Conservation (phyloP, 2,329 filamentous ascomycete species). For the Cadophora sp. region DNA sequence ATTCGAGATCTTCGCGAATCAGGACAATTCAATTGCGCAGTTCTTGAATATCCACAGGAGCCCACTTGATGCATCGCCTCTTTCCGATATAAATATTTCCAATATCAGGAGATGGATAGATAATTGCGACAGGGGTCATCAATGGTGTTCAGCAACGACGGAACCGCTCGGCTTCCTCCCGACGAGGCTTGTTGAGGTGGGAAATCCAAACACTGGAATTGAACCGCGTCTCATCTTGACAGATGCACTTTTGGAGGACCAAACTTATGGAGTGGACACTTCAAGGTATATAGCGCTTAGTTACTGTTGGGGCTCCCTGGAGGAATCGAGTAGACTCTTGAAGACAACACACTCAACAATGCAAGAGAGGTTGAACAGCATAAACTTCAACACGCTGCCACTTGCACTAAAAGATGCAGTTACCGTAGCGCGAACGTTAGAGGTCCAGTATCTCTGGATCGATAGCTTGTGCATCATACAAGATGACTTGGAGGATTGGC, state of each 20-base stretch:
- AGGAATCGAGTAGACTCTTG: conserved; percentile 20
- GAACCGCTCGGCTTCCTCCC: neutral
- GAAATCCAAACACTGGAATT: neutral
- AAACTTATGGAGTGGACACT: neutral
- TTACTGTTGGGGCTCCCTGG: conserved; percentile 27
- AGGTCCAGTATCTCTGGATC: conserved; percentile 44
- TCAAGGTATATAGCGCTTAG: conserved; percentile 9
- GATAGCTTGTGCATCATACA: conserved; percentile 46
- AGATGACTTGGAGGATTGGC: conserved; percentile 42
- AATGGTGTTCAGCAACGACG: neutral
- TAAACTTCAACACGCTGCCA: conserved; percentile 24
- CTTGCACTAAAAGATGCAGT: conserved; percentile 13
- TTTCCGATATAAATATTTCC: neutral
- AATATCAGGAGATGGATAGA: neutral
- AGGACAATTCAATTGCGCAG: neutral
- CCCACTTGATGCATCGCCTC: neutral
- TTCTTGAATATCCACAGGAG: neutral
- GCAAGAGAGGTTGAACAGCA: neutral
- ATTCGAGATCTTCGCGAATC: neutral
- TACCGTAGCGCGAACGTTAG: conserved; percentile 36
- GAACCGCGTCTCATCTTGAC: neutral
- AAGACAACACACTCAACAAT: conserved; percentile 27
- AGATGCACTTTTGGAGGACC: neutral
- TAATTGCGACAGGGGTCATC: neutral
- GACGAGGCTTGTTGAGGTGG: neutral